These are phyloP conservation scores for Dryas alaskensis DNA, from an alignment of 306 rosid species.

Conservation along the genomic window DNA sequence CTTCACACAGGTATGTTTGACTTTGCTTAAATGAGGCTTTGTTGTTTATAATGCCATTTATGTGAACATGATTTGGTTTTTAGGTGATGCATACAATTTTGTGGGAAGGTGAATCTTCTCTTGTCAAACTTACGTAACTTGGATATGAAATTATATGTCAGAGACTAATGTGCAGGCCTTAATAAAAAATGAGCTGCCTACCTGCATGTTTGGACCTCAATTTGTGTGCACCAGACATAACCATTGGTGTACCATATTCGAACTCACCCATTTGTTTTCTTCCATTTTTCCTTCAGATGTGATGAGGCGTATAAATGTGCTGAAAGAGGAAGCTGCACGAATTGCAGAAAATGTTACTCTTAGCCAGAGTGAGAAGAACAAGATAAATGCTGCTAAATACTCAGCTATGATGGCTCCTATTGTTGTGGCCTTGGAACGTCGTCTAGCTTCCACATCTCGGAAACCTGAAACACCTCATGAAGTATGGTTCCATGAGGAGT, in stretches of 20 bases:
- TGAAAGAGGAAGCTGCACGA: constrained; percentile 91
- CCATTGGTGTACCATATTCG: neutral
- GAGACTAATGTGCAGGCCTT: neutral
- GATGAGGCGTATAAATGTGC: constrained; percentile 82
- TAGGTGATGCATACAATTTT: constrained; percentile 4
- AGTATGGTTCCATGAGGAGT: constrained; percentile 90
- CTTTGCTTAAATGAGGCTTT: constrained; percentile 11
- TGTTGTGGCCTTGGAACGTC: constrained; percentile 94
- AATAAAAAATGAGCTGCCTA: neutral
- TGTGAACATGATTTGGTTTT: neutral
- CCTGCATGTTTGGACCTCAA: neutral
- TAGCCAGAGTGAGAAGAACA: constrained; percentile 85
- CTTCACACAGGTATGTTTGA: constrained; percentile 72
- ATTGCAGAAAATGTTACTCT: constrained; percentile 89
- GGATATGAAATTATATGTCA: neutral
- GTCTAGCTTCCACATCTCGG: constrained; percentile 89
- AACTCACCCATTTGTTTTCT: constrained; percentile 1
- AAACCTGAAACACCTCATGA: constrained; percentile 97
- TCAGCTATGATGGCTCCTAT: constrained; percentile 99
- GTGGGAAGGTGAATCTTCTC: neutral
- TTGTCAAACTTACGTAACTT: neutral
- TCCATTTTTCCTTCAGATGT: constrained; percentile 67
- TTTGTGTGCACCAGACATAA: neutral
- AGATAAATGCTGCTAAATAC: constrained; percentile 91
- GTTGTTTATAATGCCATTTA: constrained; percentile 23